Evolutionary conservation across 2,329 filamentous ascomycete genomes (phyloP).

Genomic region (Parascedosporium putredinis): DNA sequence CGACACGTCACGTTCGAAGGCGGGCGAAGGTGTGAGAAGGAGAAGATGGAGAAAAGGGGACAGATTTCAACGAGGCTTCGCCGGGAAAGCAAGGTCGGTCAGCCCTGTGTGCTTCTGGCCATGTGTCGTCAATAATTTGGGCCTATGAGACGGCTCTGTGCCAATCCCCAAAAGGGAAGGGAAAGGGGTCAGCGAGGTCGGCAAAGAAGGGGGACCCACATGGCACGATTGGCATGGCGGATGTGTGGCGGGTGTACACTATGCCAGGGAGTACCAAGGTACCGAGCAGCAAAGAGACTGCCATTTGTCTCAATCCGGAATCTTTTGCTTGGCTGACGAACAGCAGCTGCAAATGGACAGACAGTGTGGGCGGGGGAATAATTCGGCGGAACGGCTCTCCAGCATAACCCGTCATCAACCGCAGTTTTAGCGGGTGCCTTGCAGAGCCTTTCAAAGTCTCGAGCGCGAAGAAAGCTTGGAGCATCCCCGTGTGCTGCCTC

Average conservation of each 20-base stretch:
- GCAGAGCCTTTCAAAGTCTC: background rate
- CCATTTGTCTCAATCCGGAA: too few species aligned
- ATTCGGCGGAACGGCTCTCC: too few species aligned
- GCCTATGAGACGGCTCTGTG: background rate
- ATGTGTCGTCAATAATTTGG: conserved; percentile 7
- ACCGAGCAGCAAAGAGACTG: too few species aligned
- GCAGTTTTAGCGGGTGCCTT: conserved; percentile 4
- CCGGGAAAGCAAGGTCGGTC: background rate
- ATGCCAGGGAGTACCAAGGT: background rate
- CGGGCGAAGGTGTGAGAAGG: background rate
- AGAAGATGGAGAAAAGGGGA: background rate
- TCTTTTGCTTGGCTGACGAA: too few species aligned
- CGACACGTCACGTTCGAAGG: background rate
- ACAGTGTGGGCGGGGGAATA: too few species aligned
- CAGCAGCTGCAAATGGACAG: too few species aligned
- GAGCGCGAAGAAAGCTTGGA: too few species aligned
- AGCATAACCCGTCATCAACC: too few species aligned
- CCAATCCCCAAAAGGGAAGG: background rate
- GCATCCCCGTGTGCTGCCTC: too few species aligned
- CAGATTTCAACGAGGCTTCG: conserved; percentile 7
- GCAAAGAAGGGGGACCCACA: background rate
- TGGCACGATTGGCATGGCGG: background rate
- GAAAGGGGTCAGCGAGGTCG: too few species aligned
- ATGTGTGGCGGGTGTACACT: background rate
- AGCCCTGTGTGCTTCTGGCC: conserved; percentile 5